These are phyloP conservation scores for Pyrenophora teres DNA, from an alignment of 2,329 filamentous ascomycete species.

Conservation along the genomic window DNA sequence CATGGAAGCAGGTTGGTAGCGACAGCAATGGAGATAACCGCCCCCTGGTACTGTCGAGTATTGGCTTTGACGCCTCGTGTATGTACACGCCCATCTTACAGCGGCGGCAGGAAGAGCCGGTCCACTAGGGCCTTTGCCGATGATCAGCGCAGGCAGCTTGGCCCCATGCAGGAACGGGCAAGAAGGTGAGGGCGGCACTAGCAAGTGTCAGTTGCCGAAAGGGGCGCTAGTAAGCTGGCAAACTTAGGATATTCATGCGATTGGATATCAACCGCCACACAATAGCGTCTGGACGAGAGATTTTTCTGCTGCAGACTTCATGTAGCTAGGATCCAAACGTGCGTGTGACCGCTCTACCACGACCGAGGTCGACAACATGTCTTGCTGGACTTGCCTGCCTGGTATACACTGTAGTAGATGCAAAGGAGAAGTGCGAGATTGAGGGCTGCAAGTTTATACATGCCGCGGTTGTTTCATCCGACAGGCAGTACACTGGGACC, in stretches of 20 bases:
- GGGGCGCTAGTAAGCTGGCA: background rate
- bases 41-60: background rate
- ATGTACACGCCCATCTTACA: background rate
- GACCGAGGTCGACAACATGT: too few species aligned
- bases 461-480: too few species aligned
- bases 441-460: too few species aligned
- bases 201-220: constrained; percentile 3
- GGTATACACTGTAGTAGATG: background rate
- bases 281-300: background rate
- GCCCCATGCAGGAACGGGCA: constrained; percentile 9
- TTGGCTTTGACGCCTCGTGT: background rate
- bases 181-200: background rate
- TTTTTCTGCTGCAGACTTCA: background rate
- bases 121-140: constrained; percentile 7
- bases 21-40: background rate
- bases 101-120: constrained; percentile 4
- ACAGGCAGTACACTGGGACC: too few species aligned
- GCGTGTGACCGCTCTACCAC: too few species aligned
- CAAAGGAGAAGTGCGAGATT: background rate
- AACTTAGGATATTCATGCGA: background rate
- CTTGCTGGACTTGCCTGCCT: too few species aligned
- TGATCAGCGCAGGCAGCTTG: constrained; percentile 2
- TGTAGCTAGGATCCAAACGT: too few species aligned
- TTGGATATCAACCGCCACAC: background rate
- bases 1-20: background rate